A percentile compares a stretch with the other conserved stretches of the same genome.
Conservation (phyloP, 2,329 filamentous ascomycete species). For the Boeremia exigua region DNA sequence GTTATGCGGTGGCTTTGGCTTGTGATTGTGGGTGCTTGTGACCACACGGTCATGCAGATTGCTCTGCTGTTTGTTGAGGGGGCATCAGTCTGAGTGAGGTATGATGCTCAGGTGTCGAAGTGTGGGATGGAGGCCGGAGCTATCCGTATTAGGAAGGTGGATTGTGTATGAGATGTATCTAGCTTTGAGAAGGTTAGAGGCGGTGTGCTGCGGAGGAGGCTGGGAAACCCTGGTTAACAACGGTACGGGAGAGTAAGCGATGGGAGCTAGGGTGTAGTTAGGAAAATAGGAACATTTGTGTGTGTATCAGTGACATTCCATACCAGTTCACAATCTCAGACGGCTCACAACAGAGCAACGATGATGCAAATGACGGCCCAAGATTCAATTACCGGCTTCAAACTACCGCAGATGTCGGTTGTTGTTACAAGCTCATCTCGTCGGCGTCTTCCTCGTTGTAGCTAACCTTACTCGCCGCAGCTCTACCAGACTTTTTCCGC, state of each 20-base stretch:
- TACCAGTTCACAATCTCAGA: slow-evolving; percentile 1
- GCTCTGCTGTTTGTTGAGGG: slow-evolving; percentile 15
- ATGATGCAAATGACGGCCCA: slow-evolving; percentile 7
- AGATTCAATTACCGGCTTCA: slow-evolving; percentile 9
- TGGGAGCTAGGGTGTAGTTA: slow-evolving; percentile 4
- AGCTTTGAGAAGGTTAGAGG: slow-evolving; percentile 9
- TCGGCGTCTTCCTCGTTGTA: slow-evolving; percentile 46
- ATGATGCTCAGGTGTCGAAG: slow-evolving; percentile 1
- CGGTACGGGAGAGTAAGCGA: slow-evolving; percentile 17
- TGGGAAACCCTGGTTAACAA: slow-evolving; percentile 17
- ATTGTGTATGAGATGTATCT: neutral
- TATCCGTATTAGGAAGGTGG: slow-evolving; percentile 17
- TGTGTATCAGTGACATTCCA: slow-evolving; percentile 10
- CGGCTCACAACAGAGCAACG: neutral
- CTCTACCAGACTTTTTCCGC: slow-evolving; percentile 38
- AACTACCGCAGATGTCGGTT: slow-evolving; percentile 1
- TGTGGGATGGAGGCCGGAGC: slow-evolving; percentile 7
- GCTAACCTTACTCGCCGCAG: slow-evolving; percentile 33
- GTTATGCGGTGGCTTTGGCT: slow-evolving; percentile 4
- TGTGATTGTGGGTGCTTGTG: slow-evolving; percentile 4
- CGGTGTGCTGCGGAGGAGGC: slow-evolving; percentile 15
- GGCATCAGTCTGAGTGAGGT: neutral
- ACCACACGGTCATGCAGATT: slow-evolving; percentile 8
- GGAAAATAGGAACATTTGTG: slow-evolving; percentile 18
- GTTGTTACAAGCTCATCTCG: slow-evolving; percentile 29